Evolutionary conservation across 1,139 yeast species (phyloP).

Genomic region (Insectozyma bohioensis): DNA sequence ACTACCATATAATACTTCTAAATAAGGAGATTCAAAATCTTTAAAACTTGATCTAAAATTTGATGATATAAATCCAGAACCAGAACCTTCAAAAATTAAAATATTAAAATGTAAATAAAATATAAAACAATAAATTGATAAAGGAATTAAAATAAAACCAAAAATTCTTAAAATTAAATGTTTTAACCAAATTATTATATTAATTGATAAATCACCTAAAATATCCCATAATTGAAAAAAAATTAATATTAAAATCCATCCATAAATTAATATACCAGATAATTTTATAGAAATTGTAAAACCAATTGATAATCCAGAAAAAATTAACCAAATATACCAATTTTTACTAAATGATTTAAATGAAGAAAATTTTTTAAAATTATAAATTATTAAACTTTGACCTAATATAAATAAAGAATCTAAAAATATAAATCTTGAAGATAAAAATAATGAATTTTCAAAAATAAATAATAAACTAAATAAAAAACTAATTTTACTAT

Average conservation of each 20-base stretch:
- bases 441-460: slow-evolving; percentile 56
- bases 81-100: slow-evolving; percentile 50
- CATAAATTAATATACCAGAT: slow-evolving; percentile 52
- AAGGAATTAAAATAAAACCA: slow-evolving; percentile 48
- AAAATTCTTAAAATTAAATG: slow-evolving; percentile 32
- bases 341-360: slow-evolving; percentile 31
- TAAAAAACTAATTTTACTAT: slow-evolving; percentile 40
- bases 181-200: slow-evolving; percentile 27
- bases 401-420: slow-evolving; percentile 53
- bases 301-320: slow-evolving; percentile 55
- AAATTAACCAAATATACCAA: slow-evolving; percentile 46
- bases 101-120: slow-evolving; percentile 51
- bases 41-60: slow-evolving; percentile 54
- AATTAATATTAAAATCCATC: slow-evolving; percentile 49
- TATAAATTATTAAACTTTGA: slow-evolving; percentile 40
- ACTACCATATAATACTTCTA: slow-evolving; percentile 63
- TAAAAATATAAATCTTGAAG: slow-evolving; percentile 48
- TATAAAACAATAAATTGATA: slow-evolving; percentile 44
- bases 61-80: slow-evolving; percentile 53
- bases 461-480: slow-evolving; percentile 46
- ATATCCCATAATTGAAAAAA: slow-evolving; percentile 51
- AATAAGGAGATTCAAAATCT: slow-evolving; percentile 40
- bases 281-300: slow-evolving; percentile 50
- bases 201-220: slow-evolving; percentile 54
- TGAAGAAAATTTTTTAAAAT: slow-evolving; percentile 35